phyloP scores from a whole-genome alignment of 2,329 filamentous ascomycete species.

The Daldinia eschscholtzii region DNA sequence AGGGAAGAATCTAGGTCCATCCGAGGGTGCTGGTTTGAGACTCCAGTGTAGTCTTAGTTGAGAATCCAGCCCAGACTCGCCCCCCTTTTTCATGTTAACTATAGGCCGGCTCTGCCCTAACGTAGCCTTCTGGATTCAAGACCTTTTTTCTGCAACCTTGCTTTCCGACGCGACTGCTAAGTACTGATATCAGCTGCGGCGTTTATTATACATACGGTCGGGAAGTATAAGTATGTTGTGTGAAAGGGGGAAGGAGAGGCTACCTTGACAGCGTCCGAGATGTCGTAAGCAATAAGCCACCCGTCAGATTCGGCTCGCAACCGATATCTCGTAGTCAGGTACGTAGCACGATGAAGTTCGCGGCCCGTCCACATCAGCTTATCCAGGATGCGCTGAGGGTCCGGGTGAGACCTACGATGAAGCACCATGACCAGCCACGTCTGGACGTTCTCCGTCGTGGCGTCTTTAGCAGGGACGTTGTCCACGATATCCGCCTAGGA shows the following conservation, averaged over 20 bases:
- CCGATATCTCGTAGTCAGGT: slow-evolving; percentile 41
- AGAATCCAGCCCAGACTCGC: neutral
- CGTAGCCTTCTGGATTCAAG: slow-evolving; percentile 22
- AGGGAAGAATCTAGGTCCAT: neutral
- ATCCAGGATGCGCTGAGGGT: slow-evolving; percentile 38
- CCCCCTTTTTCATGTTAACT: neutral
- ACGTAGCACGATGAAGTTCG: slow-evolving; percentile 44
- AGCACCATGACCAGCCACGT: slow-evolving; percentile 45
- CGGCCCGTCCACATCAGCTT: slow-evolving; percentile 43
- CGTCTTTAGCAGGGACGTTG: slow-evolving; percentile 42
- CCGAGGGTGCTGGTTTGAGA: neutral
- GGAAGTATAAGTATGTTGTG: neutral
- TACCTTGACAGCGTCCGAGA: slow-evolving; percentile 44
- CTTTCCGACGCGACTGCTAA: slow-evolving; percentile 35
- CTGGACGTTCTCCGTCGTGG: slow-evolving; percentile 39
- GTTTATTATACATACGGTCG: neutral
- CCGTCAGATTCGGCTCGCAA: slow-evolving; percentile 45
- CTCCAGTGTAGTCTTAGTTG: neutral
- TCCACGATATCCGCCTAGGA: slow-evolving; percentile 43
- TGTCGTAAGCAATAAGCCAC: slow-evolving; percentile 44
- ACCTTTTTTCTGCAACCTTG: slow-evolving; percentile 17
- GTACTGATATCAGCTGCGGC: neutral
- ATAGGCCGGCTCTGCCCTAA: neutral
- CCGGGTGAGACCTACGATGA: slow-evolving; percentile 44
- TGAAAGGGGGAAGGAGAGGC: neutral